A percentile compares a stretch with the other conserved stretches of the same genome.
Conservation (phyloP, 352 stramenopile species). For the Phytophthora pistaciae region DNA sequence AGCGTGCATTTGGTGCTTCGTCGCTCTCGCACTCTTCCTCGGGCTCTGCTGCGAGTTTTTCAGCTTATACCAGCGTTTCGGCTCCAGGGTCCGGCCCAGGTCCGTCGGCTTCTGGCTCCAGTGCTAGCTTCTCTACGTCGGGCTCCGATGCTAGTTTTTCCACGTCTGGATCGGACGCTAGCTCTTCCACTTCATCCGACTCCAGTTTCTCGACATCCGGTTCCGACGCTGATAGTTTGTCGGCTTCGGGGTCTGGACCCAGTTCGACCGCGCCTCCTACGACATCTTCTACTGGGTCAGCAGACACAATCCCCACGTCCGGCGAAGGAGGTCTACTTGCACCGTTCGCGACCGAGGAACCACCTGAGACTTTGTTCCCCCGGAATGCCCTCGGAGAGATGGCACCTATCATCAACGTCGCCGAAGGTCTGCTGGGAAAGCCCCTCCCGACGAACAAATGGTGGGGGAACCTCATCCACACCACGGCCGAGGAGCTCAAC, state of each 20-base stretch:
- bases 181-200: constrained; percentile 1
- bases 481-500: constrained; percentile 44
- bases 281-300: constrained; percentile 5
- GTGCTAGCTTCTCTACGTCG: not conserved
- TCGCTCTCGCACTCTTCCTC: not conserved
- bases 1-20: constrained; percentile 7
- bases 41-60: not conserved
- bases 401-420: constrained; percentile 67
- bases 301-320: not conserved
- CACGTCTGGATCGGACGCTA: constrained; percentile 1
- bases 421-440: constrained; percentile 40
- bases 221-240: not conserved
- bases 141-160: constrained; percentile 1
- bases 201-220: not conserved
- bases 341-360: constrained; percentile 52
- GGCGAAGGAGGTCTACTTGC: constrained; percentile 27
- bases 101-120: not conserved
- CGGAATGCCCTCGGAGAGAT: constrained; percentile 49
- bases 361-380: constrained; percentile 50
- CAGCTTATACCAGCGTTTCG: constrained; percentile 3
- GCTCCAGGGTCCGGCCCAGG: not conserved
- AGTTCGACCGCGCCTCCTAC: not conserved
- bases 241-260: constrained; percentile 1
- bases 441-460: constrained; percentile 82
- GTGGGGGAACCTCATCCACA: constrained; percentile 82